Evolutionary conservation across 2,329 filamentous ascomycete genomes (phyloP).

Genomic region (Paraconiothyrium sp.): DNA sequence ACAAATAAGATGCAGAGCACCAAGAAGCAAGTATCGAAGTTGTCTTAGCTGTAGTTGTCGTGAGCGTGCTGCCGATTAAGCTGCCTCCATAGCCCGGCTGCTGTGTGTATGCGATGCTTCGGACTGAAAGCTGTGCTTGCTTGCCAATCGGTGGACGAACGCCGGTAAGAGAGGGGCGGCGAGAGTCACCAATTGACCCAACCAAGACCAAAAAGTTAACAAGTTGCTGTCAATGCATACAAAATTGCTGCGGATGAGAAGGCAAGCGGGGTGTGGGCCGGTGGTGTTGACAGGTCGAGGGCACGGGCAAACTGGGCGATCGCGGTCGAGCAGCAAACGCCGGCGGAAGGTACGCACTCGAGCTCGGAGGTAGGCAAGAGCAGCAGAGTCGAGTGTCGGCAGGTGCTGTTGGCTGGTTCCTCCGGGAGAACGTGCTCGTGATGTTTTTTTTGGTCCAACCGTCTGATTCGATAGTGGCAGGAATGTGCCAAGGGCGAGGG

Average conservation of each 20-base stretch:
- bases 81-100: slow-evolving; percentile 30
- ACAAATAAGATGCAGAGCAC: slow-evolving; percentile 37
- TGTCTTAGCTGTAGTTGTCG: slow-evolving; percentile 26
- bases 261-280: slow-evolving; percentile 20
- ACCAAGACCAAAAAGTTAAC: slow-evolving; percentile 44
- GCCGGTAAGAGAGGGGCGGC: slow-evolving; percentile 44
- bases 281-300: slow-evolving; percentile 20
- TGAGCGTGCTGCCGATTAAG: slow-evolving; percentile 19
- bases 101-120: slow-evolving; percentile 32
- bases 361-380: slow-evolving; percentile 24
- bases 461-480: slow-evolving; percentile 6
- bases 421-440: slow-evolving; percentile 5
- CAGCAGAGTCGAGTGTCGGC: slow-evolving; percentile 23
- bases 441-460: slow-evolving; percentile 5
- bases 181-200: slow-evolving; percentile 37
- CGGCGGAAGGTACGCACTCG: slow-evolving; percentile 31
- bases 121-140: slow-evolving; percentile 26
- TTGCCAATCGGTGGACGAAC: slow-evolving; percentile 29
- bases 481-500: slow-evolving; percentile 24
- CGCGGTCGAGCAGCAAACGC: slow-evolving; percentile 31
- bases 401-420: background rate
- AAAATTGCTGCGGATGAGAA: slow-evolving; percentile 25
- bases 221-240: slow-evolving; percentile 46
- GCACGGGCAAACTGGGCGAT: slow-evolving; percentile 34
- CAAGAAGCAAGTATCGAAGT: slow-evolving; percentile 29